These are phyloP conservation scores for Alisma plantagoaquatica DNA, from an alignment of 106 monocot species.

Conservation along the genomic window DNA sequence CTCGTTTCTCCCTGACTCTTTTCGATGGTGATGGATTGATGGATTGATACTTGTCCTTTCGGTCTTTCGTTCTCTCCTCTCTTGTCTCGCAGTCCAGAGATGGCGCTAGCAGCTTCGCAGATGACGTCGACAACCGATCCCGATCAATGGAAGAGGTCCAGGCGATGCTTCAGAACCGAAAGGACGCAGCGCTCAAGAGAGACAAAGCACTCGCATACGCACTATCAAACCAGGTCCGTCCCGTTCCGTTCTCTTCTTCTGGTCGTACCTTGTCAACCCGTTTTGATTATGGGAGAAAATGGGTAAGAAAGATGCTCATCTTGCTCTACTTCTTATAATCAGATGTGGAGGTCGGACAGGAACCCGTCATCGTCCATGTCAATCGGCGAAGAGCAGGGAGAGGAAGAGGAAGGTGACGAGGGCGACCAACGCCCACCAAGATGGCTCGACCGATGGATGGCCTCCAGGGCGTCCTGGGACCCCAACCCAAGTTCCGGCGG, in stretches of 20 bases:
- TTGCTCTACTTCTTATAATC: not conserved
- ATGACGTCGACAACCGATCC: slow-evolving; percentile 55
- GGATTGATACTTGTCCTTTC: no score
- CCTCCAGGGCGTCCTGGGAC: slow-evolving; percentile 61
- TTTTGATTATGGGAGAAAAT: no score
- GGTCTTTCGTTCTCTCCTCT: no score
- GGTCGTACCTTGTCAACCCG: no score
- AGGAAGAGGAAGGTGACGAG: slow-evolving; percentile 17
- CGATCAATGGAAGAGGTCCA: slow-evolving; percentile 69
- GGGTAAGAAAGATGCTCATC: no score
- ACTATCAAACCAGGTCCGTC: slow-evolving; percentile 50
- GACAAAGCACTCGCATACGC: slow-evolving; percentile 65
- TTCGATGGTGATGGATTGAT: not conserved
- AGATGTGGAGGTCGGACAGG: slow-evolving; percentile 55
- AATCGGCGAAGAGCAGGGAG: slow-evolving; percentile 14
- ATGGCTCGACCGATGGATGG: slow-evolving; percentile 80
- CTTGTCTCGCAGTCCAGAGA: slow-evolving; percentile 49
- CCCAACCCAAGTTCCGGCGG: no score
- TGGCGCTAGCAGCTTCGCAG: slow-evolving; percentile 36
- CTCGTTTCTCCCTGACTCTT: not conserved
- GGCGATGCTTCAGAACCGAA: slow-evolving; percentile 44
- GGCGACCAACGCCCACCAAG: slow-evolving; percentile 23
- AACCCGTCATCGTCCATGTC: slow-evolving; percentile 34
- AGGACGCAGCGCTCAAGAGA: slow-evolving; percentile 54
- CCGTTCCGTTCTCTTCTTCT: no score